Conservation (phyloP, 1,139 yeast genomes). For the Kurtzmaniella quercitrusa region DNA sequence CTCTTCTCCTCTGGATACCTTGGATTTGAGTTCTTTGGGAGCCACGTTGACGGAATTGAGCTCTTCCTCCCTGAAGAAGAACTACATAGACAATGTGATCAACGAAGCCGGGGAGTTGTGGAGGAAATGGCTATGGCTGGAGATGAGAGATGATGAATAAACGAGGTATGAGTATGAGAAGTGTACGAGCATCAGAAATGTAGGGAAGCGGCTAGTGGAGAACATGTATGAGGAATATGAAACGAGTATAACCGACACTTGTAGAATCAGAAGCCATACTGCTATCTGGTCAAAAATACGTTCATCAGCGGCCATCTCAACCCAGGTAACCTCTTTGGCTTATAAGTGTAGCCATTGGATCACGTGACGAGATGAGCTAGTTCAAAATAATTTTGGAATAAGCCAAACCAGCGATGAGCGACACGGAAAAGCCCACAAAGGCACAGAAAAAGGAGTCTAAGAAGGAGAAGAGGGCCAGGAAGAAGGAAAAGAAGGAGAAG, state of each 20-base stretch:
- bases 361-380: neutral
- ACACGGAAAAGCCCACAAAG: neutral
- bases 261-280: no score
- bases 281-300: no score
- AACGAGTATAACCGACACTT: no score
- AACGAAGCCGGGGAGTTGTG: slow-evolving; percentile 83
- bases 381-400: slow-evolving; percentile 1
- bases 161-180: neutral
- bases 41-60: slow-evolving; percentile 3
- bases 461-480: slow-evolving; percentile 22
- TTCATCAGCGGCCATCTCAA: neutral
- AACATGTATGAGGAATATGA: no score
- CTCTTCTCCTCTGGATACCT: slow-evolving; percentile 4
- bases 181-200: neutral
- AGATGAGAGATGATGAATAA: slow-evolving; percentile 48
- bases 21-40: slow-evolving; percentile 1
- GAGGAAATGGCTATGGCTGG: slow-evolving; percentile 82
- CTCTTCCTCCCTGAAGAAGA: slow-evolving; percentile 22
- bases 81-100: slow-evolving; percentile 67
- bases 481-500: slow-evolving; percentile 18
- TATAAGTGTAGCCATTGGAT: no score
- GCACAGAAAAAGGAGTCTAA: slow-evolving; percentile 16
- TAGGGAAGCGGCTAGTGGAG: no score
- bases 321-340: no score
- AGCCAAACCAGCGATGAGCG: slow-evolving; percentile 4